phyloP scores from a whole-genome alignment of 257 asterid species.

The Solanum pinnatisectum region DNA sequence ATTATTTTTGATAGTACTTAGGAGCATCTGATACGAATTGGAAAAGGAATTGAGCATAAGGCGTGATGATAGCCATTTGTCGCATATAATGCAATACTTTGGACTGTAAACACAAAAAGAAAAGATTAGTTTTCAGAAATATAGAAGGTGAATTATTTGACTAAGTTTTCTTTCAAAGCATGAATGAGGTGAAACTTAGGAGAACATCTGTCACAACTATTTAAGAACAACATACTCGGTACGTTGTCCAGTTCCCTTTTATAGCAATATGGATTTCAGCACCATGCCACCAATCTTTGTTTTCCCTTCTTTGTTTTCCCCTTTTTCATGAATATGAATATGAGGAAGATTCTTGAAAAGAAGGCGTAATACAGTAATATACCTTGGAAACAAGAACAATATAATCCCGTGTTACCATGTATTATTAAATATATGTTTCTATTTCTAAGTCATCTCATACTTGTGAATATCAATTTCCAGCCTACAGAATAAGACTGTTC shows the following conservation, averaged over 20 bases:
- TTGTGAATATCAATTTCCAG: constrained; percentile 72
- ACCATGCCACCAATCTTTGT: constrained; percentile 70
- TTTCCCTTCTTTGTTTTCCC: constrained; percentile 43
- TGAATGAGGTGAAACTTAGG: background rate
- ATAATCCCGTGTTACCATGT: no score
- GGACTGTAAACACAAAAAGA: constrained; percentile 46
- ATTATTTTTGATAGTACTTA: constrained; percentile 31
- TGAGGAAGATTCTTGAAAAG: no score
- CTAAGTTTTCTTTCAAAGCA: background rate
- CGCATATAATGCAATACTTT: constrained; percentile 91
- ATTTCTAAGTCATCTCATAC: constrained; percentile 16
- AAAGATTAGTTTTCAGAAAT: background rate
- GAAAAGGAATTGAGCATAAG: constrained; percentile 82
- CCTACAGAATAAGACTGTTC: constrained; percentile 76
- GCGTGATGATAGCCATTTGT: constrained; percentile 94
- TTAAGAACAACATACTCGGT: constrained; percentile 49
- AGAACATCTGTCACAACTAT: background rate
- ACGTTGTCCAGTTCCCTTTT: constrained; percentile 90
- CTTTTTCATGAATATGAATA: constrained; percentile 56
- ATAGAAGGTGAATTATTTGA: background rate
- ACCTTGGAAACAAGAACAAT: no score
- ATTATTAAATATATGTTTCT: background rate
- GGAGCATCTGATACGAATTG: constrained; percentile 73
- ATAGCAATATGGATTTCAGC: constrained; percentile 88
- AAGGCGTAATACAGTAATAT: no score